Conservation (phyloP, 257 asterid species). For the Ophiorrhiza pumila region DNA sequence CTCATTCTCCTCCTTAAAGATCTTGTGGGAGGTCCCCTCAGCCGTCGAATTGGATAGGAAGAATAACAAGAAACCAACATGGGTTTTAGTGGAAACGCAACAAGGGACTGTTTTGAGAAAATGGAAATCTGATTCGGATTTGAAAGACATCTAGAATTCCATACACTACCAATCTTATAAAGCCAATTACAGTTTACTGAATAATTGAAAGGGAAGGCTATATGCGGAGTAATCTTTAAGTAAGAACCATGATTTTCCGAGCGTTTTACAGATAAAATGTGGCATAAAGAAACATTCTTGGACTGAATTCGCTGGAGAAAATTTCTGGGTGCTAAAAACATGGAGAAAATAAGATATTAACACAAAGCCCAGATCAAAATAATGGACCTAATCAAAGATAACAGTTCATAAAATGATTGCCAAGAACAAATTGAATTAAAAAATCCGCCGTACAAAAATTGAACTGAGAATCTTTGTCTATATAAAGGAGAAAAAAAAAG, state of each 20-base stretch:
- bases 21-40: slow-evolving; percentile 64
- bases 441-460: no score
- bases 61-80: slow-evolving; percentile 35
- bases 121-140: slow-evolving; percentile 9
- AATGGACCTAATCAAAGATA: neutral
- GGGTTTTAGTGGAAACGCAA: slow-evolving; percentile 11
- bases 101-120: slow-evolving; percentile 1
- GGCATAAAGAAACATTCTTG: slow-evolving; percentile 5
- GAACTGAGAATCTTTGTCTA: neutral
- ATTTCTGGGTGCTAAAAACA: slow-evolving; percentile 33
- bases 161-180: neutral
- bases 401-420: neutral
- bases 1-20: slow-evolving; percentile 65
- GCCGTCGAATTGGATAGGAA: slow-evolving; percentile 31
- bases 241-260: slow-evolving; percentile 15
- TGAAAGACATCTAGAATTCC: slow-evolving; percentile 10
- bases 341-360: slow-evolving; percentile 15
- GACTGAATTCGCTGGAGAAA: slow-evolving; percentile 19
- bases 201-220: slow-evolving; percentile 19
- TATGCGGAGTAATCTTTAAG: slow-evolving; percentile 16
- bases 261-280: slow-evolving; percentile 2
- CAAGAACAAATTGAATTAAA: no score
- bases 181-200: neutral
- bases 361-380: slow-evolving; percentile 1
- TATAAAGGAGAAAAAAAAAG: neutral